Percentiles rank a stretch among this genome's conserved stretches.
These are phyloP conservation scores for Mycena venus DNA, from an alignment of 768 basidiomycete genomes.

Conservation along the genomic window DNA sequence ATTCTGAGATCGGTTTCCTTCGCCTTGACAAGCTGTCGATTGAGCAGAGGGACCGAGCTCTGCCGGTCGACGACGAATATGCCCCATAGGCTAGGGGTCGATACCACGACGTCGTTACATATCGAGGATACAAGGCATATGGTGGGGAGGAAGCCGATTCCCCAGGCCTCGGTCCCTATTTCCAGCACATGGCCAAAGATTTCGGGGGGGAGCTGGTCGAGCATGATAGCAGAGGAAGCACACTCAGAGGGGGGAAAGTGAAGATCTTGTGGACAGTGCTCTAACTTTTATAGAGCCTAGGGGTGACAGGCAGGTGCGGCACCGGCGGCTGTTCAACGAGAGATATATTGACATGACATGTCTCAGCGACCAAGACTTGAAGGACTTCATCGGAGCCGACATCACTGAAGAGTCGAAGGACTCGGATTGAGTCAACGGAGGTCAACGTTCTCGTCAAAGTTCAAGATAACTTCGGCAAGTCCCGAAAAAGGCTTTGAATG, in stretches of 20 bases:
- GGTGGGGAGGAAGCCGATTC: conserved; percentile 42
- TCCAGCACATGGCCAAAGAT: conserved; percentile 46
- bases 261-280: background rate
- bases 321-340: background rate
- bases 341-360: background rate
- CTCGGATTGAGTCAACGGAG: background rate
- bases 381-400: background rate
- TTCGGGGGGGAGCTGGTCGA: conserved; percentile 47
- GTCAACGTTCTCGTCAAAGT: background rate
- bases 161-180: conserved; percentile 43
- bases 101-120: conserved; percentile 43
- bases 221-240: too few species aligned
- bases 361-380: background rate
- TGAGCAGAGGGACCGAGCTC: conserved; percentile 19
- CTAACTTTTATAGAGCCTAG: background rate
- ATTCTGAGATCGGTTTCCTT: conserved; percentile 45
- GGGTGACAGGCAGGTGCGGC: background rate
- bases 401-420: background rate
- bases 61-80: conserved; percentile 38
- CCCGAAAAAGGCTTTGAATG: too few species aligned
- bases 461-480: background rate
- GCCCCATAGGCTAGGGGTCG: conserved; percentile 50
- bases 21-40: conserved; percentile 41
- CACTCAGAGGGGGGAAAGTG: background rate
- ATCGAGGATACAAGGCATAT: conserved; percentile 42